phyloP scores from a whole-genome alignment of 75 land plant genomes.

The Pinus albicaulis region DNA sequence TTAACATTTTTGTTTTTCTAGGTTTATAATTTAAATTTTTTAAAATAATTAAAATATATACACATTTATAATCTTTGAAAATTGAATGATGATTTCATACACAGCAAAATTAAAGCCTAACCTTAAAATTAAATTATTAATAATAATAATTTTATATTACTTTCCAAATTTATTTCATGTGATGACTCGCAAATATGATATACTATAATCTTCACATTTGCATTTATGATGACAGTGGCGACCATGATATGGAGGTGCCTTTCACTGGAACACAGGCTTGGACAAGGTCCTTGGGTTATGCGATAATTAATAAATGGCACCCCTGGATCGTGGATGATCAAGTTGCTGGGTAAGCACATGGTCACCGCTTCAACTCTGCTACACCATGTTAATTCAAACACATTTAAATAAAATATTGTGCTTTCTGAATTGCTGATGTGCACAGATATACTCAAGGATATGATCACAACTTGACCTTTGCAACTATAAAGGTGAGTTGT shows the following conservation, averaged over 20 bases:
- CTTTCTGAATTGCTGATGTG: conserved; percentile 1
- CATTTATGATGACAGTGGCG: conserved; percentile 56
- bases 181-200: too few relatives aligned
- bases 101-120: too few relatives aligned
- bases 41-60: too few relatives aligned
- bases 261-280: conserved; percentile 92
- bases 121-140: too few relatives aligned
- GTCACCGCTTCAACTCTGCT: too few relatives aligned
- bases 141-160: too few relatives aligned
- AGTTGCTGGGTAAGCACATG: conserved; percentile 69
- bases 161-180: too few relatives aligned
- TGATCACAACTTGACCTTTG: conserved; percentile 66
- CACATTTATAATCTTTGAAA: too few relatives aligned
- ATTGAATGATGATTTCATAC: too few relatives aligned
- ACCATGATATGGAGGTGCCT: conserved; percentile 98
- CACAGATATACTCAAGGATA: conserved; percentile 65
- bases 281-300: conserved; percentile 82
- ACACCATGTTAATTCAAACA: not conserved
- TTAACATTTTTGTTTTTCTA: too few relatives aligned
- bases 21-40: too few relatives aligned
- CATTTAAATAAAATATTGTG: not conserved
- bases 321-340: conserved; percentile 69
- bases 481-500: conserved; percentile 68
- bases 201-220: not conserved
- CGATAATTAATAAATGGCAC: conserved; percentile 63